phyloP scores from a whole-genome alignment of 345 rosid species.

The Litchi chinensis region DNA sequence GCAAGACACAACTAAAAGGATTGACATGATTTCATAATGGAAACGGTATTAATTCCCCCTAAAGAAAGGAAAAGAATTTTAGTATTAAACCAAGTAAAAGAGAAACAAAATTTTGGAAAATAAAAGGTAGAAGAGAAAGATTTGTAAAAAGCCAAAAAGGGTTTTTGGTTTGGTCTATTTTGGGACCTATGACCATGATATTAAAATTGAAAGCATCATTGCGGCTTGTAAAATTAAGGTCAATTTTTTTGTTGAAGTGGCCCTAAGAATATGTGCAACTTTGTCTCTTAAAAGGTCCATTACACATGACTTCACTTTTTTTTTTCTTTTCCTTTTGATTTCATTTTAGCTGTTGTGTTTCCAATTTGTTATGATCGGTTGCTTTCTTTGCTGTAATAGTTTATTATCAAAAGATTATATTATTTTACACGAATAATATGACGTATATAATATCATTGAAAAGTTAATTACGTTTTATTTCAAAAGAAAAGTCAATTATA shows the following conservation, averaged over 20 bases:
- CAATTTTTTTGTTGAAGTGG: conserved; percentile 4
- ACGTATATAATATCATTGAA: background rate
- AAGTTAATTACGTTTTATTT: background rate
- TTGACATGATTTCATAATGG: background rate
- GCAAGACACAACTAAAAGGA: background rate
- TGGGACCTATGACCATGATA: conserved; percentile 19
- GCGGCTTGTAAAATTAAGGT: background rate
- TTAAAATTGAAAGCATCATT: too few relatives aligned
- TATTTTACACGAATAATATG: background rate
- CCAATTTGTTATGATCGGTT: background rate
- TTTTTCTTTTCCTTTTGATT: background rate
- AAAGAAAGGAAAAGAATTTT: background rate
- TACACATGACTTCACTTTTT: conserved; percentile 34
- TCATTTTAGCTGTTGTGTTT: conserved; percentile 4
- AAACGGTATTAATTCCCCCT: background rate
- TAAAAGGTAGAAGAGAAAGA: background rate
- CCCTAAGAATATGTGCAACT: conserved; percentile 33
- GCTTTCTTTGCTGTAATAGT: background rate
- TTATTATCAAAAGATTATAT: too few relatives aligned
- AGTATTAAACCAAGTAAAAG: background rate
- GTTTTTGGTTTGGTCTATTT: conserved; percentile 22
- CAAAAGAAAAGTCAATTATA: too few relatives aligned
- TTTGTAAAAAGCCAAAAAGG: background rate
- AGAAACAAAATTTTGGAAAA: background rate
- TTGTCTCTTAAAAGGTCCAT: conserved; percentile 43